Percentiles rank a stretch among this genome's conserved stretches.
These are phyloP conservation scores for Aegilops bicornis DNA, from an alignment of 176 grass and related monocot genomes.

Conservation along the genomic window DNA sequence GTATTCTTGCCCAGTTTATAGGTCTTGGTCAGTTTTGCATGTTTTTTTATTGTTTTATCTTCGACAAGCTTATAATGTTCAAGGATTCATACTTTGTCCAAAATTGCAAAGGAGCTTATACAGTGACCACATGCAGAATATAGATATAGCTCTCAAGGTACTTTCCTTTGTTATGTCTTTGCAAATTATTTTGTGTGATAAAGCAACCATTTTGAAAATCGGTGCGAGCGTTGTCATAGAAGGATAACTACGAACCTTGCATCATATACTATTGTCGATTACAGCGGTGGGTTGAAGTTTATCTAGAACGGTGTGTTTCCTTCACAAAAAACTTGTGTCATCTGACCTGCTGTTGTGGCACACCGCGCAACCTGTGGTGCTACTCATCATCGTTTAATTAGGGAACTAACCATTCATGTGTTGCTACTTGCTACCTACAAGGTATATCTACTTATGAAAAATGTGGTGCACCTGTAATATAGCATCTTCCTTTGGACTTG, in stretches of 20 bases:
- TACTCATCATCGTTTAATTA: no score
- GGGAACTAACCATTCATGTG: no score
- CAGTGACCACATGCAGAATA: background rate
- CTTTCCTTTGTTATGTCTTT: no score
- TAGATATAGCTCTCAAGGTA: background rate
- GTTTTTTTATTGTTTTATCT: background rate
- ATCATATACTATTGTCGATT: no score
- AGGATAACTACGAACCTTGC: background rate
- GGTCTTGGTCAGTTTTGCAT: background rate
- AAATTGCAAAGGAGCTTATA: background rate
- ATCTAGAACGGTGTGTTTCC: no score
- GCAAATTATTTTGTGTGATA: no score
- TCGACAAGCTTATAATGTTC: background rate
- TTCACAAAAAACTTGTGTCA: no score
- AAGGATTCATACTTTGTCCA: background rate
- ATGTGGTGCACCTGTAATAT: background rate
- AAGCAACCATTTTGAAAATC: no score
- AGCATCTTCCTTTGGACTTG: background rate
- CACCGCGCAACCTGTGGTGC: no score
- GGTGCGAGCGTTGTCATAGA: background rate
- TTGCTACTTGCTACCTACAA: no score
- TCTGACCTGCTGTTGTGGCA: no score
- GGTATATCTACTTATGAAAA: background rate
- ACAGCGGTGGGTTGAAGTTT: no score
- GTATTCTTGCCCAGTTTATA: background rate